Base-by-base conservation (phyloP, 305 asterid genomes). In the Fraxinus albicans region DNA sequence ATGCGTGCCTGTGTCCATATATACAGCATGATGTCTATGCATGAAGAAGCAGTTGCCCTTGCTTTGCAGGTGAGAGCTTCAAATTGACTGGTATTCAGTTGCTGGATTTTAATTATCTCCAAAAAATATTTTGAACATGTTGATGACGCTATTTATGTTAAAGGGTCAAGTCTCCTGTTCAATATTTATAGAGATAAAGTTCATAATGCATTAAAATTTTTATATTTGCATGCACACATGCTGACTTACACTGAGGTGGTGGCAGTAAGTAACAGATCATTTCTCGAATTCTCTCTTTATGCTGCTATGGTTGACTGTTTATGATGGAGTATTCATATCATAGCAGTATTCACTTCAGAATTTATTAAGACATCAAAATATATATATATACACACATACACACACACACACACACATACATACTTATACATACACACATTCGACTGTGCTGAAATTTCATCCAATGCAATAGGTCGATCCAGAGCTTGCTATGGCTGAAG, bases 401-500 rank as follows among this genome's bases (percentile, higher is more conserved):
- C 33, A 29, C 33, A 29, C 2, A 29, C 33, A 29, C 33, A 29
- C 33, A 29, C 33, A 29, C 33, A 29, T 0, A 29, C 33, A 29
- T 1, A 29, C 33, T 1, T 38, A 1, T 38, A 8, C 2, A 35
- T 34, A 55, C 35, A 50, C 55, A 34, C 31, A 67, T 81, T 77
- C 38, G 34, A 40, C 82, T 74, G 21, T 83, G 73, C 73, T 31
- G 77, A 83, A 77, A 81, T 72, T 73, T 73, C 76, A 65, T 83
- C 77, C 40, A 72, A 47, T 86, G 69, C 12, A 74, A 74, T 78
- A 96, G 99, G 98, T 96, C 77, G 99, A 96, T 90, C 93, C 93
- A 38, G 99, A 95, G 90, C 96, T 96, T 78, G 99, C 99, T 21
- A 96, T 91, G 99, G 99, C 99, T 77, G 99, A 96, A 90, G 98